Base-by-base conservation (phyloP, 2,329 filamentous ascomycete species). In the Cadophora sp. region DNA sequence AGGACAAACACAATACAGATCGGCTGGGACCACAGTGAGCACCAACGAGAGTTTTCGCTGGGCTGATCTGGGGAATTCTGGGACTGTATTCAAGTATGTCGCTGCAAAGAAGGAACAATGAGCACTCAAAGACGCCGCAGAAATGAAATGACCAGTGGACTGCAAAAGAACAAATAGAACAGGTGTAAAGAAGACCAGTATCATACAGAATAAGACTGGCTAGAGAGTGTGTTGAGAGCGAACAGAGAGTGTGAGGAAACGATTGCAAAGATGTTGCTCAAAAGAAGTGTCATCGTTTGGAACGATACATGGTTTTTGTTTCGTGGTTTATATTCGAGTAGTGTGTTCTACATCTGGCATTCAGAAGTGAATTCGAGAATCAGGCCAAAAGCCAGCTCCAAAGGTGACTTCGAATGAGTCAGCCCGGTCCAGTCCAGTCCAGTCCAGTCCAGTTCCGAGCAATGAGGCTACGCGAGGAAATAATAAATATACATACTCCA, bases 91-190 rank as follows among this genome's bases (percentile, higher is more conserved):
- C 34, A 12, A 1, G 8, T 11, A 1, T 31, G 51, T 31, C 11
- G 27, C 51, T 55, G n/a, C 51, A 59, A 11, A 59, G 29, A n/a
- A n/a, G n/a, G n/a, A 59, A 59, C 26, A 5, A 34, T 43, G 58
- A 48, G 9, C 26, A 14, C 58, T 48, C 14, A 61, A 29, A 48
- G 29, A 48, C 16, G 7, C 37, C 14, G 22, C 24, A 46, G 58
- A 61, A 4, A 14, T 29, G 58, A 61, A 4, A 14, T 29, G 37
- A 22, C 7, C n/a, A 12, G 16, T 46, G 24, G 26, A 62, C 16
- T 50, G 37, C 4, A 12, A 61, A 29, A 24, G 43, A 48, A 62
- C 3, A 50, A 48, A 48, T 6, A 50, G 24, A 37, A 22, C 24
- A 48, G 8, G 14, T 26, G 14, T 4, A 31, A 27, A 27, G 11